Percentiles rank a stretch among this genome's conserved stretches.
These are phyloP conservation scores for Crithidia expoeki DNA, from an alignment of 208 protist genomes.

Conservation along the genomic window DNA sequence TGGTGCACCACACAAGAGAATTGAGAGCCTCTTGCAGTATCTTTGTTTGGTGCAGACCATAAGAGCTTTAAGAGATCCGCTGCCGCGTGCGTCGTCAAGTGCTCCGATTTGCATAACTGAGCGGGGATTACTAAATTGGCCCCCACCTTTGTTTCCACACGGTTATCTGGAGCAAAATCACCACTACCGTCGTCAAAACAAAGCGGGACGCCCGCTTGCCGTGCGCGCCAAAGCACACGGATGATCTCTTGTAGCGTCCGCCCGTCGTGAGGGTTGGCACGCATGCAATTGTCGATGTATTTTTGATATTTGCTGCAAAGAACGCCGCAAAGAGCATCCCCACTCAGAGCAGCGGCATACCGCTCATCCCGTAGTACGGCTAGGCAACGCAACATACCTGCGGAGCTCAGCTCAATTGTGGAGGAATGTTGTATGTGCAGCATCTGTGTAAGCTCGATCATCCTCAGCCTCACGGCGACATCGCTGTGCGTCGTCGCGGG, in stretches of 20 bases:
- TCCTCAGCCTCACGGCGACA: neutral
- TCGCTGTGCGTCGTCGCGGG: neutral
- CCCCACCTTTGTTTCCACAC: neutral
- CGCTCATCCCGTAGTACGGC: neutral
- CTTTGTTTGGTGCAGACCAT: neutral
- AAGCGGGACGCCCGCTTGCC: conserved; percentile 14
- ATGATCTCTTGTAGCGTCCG: neutral
- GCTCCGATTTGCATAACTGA: neutral
- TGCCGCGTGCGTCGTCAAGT: conserved; percentile 3
- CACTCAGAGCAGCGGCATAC: neutral
- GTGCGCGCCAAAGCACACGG: conserved; percentile 16
- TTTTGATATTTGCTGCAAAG: conserved; percentile 23
- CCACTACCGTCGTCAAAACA: neutral
- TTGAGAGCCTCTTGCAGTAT: neutral
- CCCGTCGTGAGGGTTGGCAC: neutral
- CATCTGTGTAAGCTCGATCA: neutral
- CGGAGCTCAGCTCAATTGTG: neutral
- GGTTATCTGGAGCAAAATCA: too few species aligned
- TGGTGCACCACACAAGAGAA: neutral
- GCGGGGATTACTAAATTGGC: conserved; percentile 8
- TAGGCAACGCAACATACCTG: conserved; percentile 11
- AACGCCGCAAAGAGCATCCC: neutral
- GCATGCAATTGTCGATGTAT: neutral
- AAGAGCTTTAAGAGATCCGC: conserved; percentile 19
- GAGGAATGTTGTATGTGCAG: neutral